Base-by-base conservation (phyloP, 768 basidiomycete species). In the Leccinum ochraceum region DNA sequence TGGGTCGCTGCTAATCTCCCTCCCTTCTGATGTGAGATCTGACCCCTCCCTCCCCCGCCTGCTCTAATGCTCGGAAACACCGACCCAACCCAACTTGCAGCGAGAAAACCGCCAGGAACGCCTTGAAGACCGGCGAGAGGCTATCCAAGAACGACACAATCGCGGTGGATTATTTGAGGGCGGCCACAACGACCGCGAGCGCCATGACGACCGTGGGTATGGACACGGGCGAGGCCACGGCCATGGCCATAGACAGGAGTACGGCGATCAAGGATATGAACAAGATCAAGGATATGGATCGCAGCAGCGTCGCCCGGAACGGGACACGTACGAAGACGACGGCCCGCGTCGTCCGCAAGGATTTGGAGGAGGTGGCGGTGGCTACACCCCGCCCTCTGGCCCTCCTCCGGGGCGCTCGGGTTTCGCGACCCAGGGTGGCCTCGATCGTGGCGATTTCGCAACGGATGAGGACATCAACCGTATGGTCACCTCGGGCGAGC, bases 401-500 rank as follows among this genome's bases (percentile, higher is more conserved):
- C 24, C 24, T 24, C 24, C 24, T 24, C 24, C 24, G 24, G 24
- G 24, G 24, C 24, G 24, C 24, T 24, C 24, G 24, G 66, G 1
- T 26, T n/a, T 51, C 9, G 22, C 14, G 4, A 56, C 62, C 32
- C 64, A 17, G 14, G 65, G 67, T 4, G 71, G 64, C 6, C 54
- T 71, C 17, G 63, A 60, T 50, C 67, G 62, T 1, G 59, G 50
- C n/a, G 71, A 72, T 66, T 74, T 74, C 51, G 71, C 67, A 54
- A 63, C 71, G 51, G 71, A 72, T 62, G 69, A 50, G 4, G 71
- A 73, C 1, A 65, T 72, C 36, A 20, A 60, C 7, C 61, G 62
- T 54, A 64, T 73, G 65, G 54, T 74, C 50, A 1, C 48, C 3
- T 4, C 57, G 1, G 71, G 73, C 2, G 54, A 53, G 51, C 64